Evolutionary conservation across 768 basidiomycete genomes (phyloP).

Genomic region (Boletellus sp.): DNA sequence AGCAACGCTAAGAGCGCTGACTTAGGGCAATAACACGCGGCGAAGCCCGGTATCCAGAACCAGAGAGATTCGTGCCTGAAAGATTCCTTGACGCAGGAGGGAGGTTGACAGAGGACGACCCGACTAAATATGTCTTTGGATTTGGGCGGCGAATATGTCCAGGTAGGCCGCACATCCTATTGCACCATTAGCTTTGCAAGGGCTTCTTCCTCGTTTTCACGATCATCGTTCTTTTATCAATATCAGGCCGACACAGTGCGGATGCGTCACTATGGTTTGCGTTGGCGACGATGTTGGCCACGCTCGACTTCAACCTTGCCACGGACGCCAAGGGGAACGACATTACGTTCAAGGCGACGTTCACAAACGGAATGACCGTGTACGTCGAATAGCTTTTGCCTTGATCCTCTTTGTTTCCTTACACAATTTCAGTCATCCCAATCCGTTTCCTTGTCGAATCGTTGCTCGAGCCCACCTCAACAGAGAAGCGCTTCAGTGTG

Average conservation of each 20-base stretch:
- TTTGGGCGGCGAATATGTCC: slow-evolving; percentile 2
- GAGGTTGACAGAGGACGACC: background rate
- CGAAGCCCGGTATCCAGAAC: slow-evolving; percentile 8
- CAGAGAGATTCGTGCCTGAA: slow-evolving; percentile 9
- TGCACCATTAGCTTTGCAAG: no score
- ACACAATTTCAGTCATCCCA: background rate
- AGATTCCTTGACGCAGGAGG: slow-evolving; percentile 4
- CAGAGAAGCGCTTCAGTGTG: background rate
- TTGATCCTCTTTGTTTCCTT: background rate
- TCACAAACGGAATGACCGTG: background rate
- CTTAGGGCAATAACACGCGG: slow-evolving; percentile 3
- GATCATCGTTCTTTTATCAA: no score
- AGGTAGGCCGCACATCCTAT: background rate
- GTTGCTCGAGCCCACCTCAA: background rate
- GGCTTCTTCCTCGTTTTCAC: no score
- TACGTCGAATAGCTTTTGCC: background rate
- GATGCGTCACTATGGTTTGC: background rate
- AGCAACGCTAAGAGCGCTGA: background rate
- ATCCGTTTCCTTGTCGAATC: background rate
- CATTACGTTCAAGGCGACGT: no score
- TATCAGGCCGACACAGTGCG: background rate
- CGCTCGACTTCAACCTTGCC: background rate
- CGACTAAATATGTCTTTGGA: background rate
- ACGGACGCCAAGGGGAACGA: background rate
- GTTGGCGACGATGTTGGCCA: background rate